Evolutionary conservation across 2,329 filamentous ascomycete species (phyloP).

Genomic region (Cladosporium oxysporum): DNA sequence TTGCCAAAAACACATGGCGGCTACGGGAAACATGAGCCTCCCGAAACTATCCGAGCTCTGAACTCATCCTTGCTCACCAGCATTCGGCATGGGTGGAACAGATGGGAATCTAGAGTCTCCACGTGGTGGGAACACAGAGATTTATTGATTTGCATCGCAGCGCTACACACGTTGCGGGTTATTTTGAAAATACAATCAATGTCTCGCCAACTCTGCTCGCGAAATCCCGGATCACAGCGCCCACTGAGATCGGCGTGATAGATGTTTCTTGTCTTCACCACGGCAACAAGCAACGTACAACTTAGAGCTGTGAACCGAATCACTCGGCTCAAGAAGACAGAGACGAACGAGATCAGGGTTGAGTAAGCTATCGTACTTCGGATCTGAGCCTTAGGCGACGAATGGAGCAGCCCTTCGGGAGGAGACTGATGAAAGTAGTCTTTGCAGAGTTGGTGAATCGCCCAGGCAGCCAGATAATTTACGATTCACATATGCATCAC

Average conservation of each 20-base stretch:
- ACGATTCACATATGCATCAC: too few species aligned
- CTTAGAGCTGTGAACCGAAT: background rate
- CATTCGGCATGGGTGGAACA: background rate
- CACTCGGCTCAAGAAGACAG: background rate
- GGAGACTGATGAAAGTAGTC: too few species aligned
- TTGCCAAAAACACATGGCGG: constrained; percentile 43
- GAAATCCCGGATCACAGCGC: background rate
- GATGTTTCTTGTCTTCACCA: background rate
- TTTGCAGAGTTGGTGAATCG: too few species aligned
- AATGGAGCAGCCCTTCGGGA: background rate
- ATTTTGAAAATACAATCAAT: background rate
- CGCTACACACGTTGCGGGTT: background rate
- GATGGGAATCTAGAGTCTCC: background rate
- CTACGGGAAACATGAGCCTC: constrained; percentile 32
- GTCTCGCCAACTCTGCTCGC: background rate
- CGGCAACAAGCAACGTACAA: background rate
- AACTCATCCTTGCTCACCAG: background rate
- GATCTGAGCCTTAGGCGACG: background rate
- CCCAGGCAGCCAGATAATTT: too few species aligned
- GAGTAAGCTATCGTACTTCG: background rate
- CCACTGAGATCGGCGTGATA: background rate
- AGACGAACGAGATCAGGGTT: background rate
- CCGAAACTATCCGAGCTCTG: background rate
- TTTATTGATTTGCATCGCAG: background rate
- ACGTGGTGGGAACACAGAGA: background rate